phyloP scores from a whole-genome alignment of 257 asterid species.

The Przewalskia tangutica region DNA sequence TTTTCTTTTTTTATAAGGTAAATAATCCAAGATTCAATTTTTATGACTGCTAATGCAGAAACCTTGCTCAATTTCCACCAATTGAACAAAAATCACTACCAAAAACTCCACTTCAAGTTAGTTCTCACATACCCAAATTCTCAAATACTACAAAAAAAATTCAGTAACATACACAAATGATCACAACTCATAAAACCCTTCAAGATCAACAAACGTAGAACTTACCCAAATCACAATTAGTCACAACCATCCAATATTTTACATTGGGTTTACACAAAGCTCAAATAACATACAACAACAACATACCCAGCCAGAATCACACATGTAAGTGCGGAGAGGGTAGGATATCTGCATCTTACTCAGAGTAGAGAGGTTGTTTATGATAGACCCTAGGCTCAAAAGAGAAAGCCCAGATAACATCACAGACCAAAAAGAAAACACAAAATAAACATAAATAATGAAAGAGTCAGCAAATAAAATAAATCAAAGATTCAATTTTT shows the following conservation, averaged over 20 bases:
- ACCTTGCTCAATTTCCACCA: neutral
- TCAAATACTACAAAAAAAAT: neutral
- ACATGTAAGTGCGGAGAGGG: too few relatives aligned
- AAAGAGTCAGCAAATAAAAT: neutral
- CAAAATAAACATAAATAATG: neutral
- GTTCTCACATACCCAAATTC: neutral
- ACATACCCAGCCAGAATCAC: too few relatives aligned
- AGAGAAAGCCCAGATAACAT: neutral
- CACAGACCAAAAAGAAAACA: neutral
- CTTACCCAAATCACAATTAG: neutral
- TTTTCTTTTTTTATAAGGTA: too few relatives aligned
- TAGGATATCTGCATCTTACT: too few relatives aligned
- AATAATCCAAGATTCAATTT: neutral
- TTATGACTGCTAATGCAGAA: neutral
- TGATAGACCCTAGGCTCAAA: too few relatives aligned
- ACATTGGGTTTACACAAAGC: neutral
- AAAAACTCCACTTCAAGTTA: neutral
- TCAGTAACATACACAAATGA: neutral
- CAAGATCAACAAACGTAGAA: neutral
- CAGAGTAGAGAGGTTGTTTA: too few relatives aligned
- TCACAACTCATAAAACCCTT: neutral
- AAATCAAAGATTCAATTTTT: neutral
- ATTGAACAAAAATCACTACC: neutral
- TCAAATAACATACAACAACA: neutral
- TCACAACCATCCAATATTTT: neutral